Conservation (phyloP, 495 filamentous ascomycete species). For the Hypomontagnella monticulosa region DNA sequence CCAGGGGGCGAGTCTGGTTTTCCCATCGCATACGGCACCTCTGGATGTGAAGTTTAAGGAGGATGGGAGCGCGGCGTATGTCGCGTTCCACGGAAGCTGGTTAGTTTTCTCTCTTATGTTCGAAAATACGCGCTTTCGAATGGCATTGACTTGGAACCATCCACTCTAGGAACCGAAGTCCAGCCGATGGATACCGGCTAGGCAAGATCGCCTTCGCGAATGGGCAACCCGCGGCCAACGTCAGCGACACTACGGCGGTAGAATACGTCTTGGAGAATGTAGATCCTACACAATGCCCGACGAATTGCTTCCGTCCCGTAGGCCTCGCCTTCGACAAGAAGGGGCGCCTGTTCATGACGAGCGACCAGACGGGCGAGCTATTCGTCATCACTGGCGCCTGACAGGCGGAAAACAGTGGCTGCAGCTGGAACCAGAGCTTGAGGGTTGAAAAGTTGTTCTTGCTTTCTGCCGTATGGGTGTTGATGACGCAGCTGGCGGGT, state of each 20-base stretch:
- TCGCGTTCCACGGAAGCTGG: slow-evolving; percentile 69
- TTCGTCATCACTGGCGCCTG: slow-evolving; percentile 53
- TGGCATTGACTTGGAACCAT: not conserved
- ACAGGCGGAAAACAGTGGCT: not conserved
- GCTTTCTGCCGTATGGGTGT: too few species aligned
- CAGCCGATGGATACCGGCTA: slow-evolving; percentile 59
- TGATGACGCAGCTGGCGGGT: too few species aligned
- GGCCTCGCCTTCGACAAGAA: slow-evolving; percentile 59
- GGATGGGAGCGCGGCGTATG: slow-evolving; percentile 52
- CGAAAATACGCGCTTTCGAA: not conserved
- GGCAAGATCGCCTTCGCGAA: slow-evolving; percentile 56
- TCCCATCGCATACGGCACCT: slow-evolving; percentile 65
- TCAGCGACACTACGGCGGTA: slow-evolving; percentile 53
- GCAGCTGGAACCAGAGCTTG: not conserved
- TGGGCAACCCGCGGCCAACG: slow-evolving; percentile 53
- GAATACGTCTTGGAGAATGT: slow-evolving; percentile 59
- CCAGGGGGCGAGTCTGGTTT: slow-evolving; percentile 59
- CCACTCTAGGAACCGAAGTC: slow-evolving; percentile 51
- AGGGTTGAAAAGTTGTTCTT: too few species aligned
- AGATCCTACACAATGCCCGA: slow-evolving; percentile 48
- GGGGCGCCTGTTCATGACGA: slow-evolving; percentile 59
- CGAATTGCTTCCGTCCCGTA: slow-evolving; percentile 60
- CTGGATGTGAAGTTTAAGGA: slow-evolving; percentile 63
- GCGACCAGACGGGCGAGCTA: slow-evolving; percentile 59
- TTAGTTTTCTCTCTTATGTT: slow-evolving; percentile 30